Base-by-base conservation (phyloP, 148 eudicot genomes). In the Cornus kousa region DNA sequence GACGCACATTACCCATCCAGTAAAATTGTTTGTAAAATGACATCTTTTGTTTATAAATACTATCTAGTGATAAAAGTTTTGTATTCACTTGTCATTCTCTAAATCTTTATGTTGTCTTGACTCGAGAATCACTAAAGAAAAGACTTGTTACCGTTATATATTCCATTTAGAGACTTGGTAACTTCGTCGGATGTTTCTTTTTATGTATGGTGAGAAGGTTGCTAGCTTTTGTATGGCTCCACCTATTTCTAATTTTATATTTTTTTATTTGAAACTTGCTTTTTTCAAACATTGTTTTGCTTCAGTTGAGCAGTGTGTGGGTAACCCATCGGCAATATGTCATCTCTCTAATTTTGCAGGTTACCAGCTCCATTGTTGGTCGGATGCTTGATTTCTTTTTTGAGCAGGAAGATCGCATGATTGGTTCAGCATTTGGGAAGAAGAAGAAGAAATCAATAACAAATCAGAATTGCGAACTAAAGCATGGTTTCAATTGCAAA, bases 381-480 rank as follows among this genome's bases (percentile, higher is more conserved):
- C 80, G 79, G 76, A 71, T 88, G 75, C 78, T 96, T 73, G 92
- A 91, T 65, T 72, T 79, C 60, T 67, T 83, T 82, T 48, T 84
- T 22, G 81, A 77, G 73, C 80, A 77, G 70, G 89, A 73, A 78
- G 76, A 32, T 75, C 65, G 67, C 60, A n/a, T 62, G 11, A 70
- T 23, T 78, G 82, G 68, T 40, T 74, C 75, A 4, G 46, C 83
- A 28, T 79, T 67, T 43, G 87, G 78, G 72, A 92, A 84, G 86
- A 93, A 81, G 87, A 86, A 83, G 79, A 86, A 88, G 86, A 93
- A 88, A 75, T 64, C 88, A 73, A 43, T 46, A 72, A 77, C 74
- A 72, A 70, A 43, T 59, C 74, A 65, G 31, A 71, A 74, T 28
- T 43, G 76, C 78, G 62, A 67, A 57, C 78, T 46, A 24, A 39